A percentile compares a stretch with the other conserved stretches of the same genome.
Evolutionary conservation across 345 rosid species (phyloP).

Genomic region (Gossypium bickii): DNA sequence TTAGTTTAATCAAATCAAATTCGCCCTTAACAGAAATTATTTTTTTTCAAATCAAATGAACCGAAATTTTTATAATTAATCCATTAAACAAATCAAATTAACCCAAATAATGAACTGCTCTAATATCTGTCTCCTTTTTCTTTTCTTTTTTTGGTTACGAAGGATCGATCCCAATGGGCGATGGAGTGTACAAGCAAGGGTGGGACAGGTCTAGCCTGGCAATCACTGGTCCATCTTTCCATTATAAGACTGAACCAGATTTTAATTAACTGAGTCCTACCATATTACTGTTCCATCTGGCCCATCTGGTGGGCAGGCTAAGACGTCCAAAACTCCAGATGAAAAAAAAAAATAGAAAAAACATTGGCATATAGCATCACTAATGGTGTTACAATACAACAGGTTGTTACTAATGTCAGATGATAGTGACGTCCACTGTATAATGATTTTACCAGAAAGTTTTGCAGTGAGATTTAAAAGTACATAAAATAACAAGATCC

Average conservation of each 20-base stretch:
- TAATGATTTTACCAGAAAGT: not conserved
- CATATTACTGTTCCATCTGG: constrained; percentile 9
- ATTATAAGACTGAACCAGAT: constrained; percentile 26
- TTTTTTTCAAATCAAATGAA: too few relatives aligned
- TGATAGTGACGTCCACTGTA: not conserved
- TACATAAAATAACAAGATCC: too few relatives aligned
- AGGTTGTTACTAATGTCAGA: not conserved
- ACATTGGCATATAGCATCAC: not conserved
- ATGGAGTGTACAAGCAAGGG: not conserved
- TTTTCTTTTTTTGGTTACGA: not conserved
- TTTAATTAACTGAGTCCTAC: constrained; percentile 30
- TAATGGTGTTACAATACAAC: not conserved
- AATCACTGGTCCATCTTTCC: constrained; percentile 28
- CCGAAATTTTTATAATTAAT: too few relatives aligned
- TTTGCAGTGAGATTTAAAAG: not conserved
- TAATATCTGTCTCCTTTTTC: too few relatives aligned
- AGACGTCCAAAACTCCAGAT: too few relatives aligned
- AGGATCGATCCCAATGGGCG: constrained; percentile 17
- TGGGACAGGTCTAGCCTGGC: constrained; percentile 29
- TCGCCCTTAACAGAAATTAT: too few relatives aligned
- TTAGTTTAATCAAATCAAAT: too few relatives aligned
- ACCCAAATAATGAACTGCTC: too few relatives aligned
- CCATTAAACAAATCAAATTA: too few relatives aligned
- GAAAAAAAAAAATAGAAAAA: not conserved
- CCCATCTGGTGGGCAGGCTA: not conserved